A percentile compares a stretch with the other conserved stretches of the same genome.
Conservation (phyloP, 495 filamentous ascomycete species). For the Penicillium canescens region DNA sequence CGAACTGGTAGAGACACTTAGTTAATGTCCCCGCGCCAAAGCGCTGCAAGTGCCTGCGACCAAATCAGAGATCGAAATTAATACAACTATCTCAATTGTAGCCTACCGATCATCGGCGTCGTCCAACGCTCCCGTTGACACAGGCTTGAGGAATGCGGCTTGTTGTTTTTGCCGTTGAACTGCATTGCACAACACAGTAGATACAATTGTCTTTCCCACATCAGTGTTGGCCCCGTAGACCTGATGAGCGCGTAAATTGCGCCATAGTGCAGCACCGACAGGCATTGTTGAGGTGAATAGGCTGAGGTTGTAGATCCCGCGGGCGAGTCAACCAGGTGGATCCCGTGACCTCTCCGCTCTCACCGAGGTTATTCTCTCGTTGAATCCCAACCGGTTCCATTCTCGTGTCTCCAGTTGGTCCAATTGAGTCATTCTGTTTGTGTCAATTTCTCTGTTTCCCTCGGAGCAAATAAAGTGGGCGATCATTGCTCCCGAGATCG, state of each 20-base stretch:
- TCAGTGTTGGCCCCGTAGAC: constrained; percentile 80
- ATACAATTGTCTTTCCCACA: constrained; percentile 77
- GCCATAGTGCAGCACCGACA: constrained; percentile 56
- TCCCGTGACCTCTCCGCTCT: constrained; percentile 4
- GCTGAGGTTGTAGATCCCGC: not conserved
- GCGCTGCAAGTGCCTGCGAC: constrained; percentile 54
- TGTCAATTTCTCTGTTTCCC: not conserved
- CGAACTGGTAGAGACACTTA: constrained; percentile 66
- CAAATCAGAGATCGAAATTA: not conserved
- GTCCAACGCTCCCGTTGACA: constrained; percentile 67
- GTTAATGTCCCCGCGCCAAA: constrained; percentile 54
- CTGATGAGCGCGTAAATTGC: constrained; percentile 62
- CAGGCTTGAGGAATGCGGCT: constrained; percentile 69
- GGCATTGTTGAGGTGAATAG: constrained; percentile 26
- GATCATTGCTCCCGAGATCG: not conserved
- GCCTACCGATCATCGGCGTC: constrained; percentile 68
- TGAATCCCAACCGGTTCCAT: constrained; percentile 15
- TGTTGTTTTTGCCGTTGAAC: constrained; percentile 47
- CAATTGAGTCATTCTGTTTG: not conserved
- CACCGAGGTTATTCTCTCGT: constrained; percentile 25
- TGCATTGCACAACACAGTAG: constrained; percentile 67
- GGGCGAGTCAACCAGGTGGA: not conserved
- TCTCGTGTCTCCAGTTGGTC: not conserved
- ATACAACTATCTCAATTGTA: not conserved
- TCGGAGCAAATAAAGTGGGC: not conserved